Conservation (phyloP, 2,329 filamentous ascomycete genomes). For the Fusarium sororula region DNA sequence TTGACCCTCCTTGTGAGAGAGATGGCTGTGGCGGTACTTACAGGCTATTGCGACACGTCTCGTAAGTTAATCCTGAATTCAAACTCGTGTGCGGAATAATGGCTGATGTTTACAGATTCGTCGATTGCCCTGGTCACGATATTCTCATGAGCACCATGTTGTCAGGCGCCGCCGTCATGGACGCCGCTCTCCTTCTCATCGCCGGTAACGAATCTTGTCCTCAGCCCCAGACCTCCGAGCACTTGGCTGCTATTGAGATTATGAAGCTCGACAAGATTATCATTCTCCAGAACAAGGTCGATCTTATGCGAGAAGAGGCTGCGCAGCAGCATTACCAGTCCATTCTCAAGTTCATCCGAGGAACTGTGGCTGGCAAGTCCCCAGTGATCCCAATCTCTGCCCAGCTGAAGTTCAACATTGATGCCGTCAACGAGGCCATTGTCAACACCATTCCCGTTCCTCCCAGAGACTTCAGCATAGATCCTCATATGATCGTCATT, state of each 20-base stretch:
- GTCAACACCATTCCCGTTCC: slow-evolving; percentile 96
- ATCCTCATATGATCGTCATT: slow-evolving; percentile 99
- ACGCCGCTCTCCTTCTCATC: slow-evolving; percentile 94
- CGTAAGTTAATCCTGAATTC: slow-evolving; percentile 65
- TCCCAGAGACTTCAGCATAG: slow-evolving; percentile 86
- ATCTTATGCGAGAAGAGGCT: slow-evolving; percentile 95
- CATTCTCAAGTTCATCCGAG: slow-evolving; percentile 97
- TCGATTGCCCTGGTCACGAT: slow-evolving; percentile 99
- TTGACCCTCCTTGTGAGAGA: slow-evolving; percentile 94
- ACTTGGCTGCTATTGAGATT: slow-evolving; percentile 98
- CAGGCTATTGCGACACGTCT: slow-evolving; percentile 88
- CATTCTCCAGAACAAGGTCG: slow-evolving; percentile 99
- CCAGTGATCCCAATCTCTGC: slow-evolving; percentile 97
- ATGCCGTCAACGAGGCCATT: slow-evolving; percentile 95
- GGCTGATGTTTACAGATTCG: slow-evolving; percentile 70
- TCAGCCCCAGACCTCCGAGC: slow-evolving; percentile 97
- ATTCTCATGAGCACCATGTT: slow-evolving; percentile 99
- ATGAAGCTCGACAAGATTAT: slow-evolving; percentile 99
- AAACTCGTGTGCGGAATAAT: neutral
- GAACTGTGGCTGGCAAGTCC: slow-evolving; percentile 92
- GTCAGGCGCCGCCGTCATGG: slow-evolving; percentile 99
- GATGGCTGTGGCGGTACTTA: slow-evolving; percentile 91
- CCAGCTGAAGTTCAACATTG: slow-evolving; percentile 99
- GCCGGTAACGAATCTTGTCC: slow-evolving; percentile 98
- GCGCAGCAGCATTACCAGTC: slow-evolving; percentile 95